These are phyloP conservation scores for Psophocarpus tetragonolobus DNA, from an alignment of 306 rosid genomes.

Conservation along the genomic window DNA sequence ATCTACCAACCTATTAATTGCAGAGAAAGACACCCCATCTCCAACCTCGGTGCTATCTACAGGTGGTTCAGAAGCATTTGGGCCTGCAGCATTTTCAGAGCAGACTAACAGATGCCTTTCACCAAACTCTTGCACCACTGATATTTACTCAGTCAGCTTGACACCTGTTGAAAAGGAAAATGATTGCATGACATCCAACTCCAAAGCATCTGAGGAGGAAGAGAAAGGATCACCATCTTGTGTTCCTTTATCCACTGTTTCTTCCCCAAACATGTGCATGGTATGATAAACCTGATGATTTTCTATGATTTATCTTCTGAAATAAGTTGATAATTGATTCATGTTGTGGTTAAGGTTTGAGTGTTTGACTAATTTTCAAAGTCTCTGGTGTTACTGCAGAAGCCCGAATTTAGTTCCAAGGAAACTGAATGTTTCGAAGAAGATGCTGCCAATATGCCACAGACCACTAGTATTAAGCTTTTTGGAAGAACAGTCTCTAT, in stretches of 20 bases:
- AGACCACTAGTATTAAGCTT: constrained; percentile 60
- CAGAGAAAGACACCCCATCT: constrained; percentile 63
- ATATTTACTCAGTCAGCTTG: constrained; percentile 48
- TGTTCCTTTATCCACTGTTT: constrained; percentile 31
- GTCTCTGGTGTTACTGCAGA: constrained; percentile 48
- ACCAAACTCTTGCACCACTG: constrained; percentile 68
- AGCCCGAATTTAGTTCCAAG: constrained; percentile 49
- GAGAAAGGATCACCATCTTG: constrained; percentile 44
- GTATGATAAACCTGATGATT: constrained; percentile 46
- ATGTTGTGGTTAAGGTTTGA: background rate
- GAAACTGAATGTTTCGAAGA: constrained; percentile 31
- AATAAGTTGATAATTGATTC: background rate
- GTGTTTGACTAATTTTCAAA: constrained; percentile 22
- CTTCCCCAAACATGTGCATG: constrained; percentile 40
- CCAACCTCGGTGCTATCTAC: constrained; percentile 75
- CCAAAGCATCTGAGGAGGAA: constrained; percentile 52
- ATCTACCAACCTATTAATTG: constrained; percentile 47
- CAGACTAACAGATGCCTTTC: constrained; percentile 61
- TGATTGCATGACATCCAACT: constrained; percentile 49
- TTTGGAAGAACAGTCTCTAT: constrained; percentile 77
- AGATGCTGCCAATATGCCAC: constrained; percentile 29
- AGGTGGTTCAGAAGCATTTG: constrained; percentile 60
- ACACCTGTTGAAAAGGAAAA: constrained; percentile 59
- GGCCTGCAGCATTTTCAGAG: constrained; percentile 54
- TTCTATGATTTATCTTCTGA: constrained; percentile 16